phyloP scores from a whole-genome alignment of 1,139 yeast genomes.

The Saccharomyces hybrid region DNA sequence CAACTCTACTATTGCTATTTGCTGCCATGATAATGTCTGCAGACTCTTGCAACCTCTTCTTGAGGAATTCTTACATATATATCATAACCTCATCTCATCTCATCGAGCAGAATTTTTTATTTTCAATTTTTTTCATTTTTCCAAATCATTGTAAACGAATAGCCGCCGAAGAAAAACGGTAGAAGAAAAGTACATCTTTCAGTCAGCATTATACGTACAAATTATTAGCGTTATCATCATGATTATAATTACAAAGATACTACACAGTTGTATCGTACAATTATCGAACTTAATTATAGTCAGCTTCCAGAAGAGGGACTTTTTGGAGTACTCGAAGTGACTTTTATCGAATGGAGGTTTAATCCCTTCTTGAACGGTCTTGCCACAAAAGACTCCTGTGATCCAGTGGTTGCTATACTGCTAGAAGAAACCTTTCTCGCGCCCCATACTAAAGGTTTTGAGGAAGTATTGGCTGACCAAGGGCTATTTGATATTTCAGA shows the following conservation, averaged over 20 bases:
- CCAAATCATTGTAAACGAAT: neutral
- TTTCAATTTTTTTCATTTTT: neutral
- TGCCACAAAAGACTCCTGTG: slow-evolving; percentile 13
- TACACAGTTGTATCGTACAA: neutral
- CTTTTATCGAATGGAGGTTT: slow-evolving; percentile 6
- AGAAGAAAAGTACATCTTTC: neutral
- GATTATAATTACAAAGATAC: neutral
- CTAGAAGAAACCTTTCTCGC: slow-evolving; percentile 12
- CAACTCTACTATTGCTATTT: neutral
- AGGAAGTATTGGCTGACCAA: slow-evolving; percentile 11
- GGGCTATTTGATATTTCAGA: slow-evolving; percentile 9
- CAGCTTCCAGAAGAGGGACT: neutral
- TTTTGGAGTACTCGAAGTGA: slow-evolving; percentile 2
- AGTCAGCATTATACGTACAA: neutral
- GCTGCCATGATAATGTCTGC: neutral
- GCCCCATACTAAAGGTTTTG: slow-evolving; percentile 7
- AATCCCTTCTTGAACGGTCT: slow-evolving; percentile 16
- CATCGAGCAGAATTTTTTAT: slow-evolving; percentile 6
- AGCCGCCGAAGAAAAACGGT: neutral
- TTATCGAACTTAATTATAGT: neutral
- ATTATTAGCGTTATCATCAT: neutral
- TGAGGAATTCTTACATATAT: neutral
- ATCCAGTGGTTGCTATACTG: slow-evolving; percentile 9
- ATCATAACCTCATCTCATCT: slow-evolving; percentile 10
- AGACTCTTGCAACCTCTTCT: neutral